phyloP scores from a whole-genome alignment of 1,139 yeast species.

The Blastobotrys raffinosifermentans region DNA sequence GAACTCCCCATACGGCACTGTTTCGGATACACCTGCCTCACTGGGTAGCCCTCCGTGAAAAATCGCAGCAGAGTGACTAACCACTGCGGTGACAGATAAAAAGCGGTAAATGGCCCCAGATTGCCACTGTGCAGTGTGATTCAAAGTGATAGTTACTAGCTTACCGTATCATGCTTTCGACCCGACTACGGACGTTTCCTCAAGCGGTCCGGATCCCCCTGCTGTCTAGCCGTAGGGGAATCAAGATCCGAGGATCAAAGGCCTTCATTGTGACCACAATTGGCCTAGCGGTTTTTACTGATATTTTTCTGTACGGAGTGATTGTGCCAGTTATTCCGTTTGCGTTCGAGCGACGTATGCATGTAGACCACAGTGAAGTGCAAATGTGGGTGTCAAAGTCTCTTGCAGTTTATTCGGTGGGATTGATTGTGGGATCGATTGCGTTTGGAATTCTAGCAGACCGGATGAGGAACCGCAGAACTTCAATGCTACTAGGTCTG shows the following conservation, averaged over 20 bases:
- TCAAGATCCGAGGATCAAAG: conserved; percentile 28
- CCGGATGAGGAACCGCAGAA: conserved; percentile 21
- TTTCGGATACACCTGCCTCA: too few relatives aligned
- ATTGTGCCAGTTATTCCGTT: conserved; percentile 35
- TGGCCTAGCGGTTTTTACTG: conserved; percentile 32
- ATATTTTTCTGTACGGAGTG: conserved; percentile 30
- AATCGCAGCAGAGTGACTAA: too few relatives aligned
- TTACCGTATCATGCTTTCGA: too few relatives aligned
- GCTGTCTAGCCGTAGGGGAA: conserved; percentile 5
- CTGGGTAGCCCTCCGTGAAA: too few relatives aligned
- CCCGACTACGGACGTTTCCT: not conserved
- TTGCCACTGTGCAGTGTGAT: too few relatives aligned
- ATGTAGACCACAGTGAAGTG: conserved; percentile 24
- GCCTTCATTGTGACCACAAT: conserved; percentile 26
- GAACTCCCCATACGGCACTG: too few relatives aligned
- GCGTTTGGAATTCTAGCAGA: conserved; percentile 32
- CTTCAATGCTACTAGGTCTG: conserved; percentile 31
- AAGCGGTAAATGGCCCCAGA: too few relatives aligned
- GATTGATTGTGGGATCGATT: conserved; percentile 30
- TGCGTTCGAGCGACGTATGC: conserved; percentile 28
- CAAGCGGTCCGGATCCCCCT: conserved; percentile 2
- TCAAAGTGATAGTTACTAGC: too few relatives aligned
- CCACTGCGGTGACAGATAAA: too few relatives aligned
- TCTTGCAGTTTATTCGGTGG: conserved; percentile 33
- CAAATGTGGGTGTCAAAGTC: conserved; percentile 29